Evolutionary conservation across 2,329 filamentous ascomycete species (phyloP).

Genomic region (Colletotrichum cuscutae): DNA sequence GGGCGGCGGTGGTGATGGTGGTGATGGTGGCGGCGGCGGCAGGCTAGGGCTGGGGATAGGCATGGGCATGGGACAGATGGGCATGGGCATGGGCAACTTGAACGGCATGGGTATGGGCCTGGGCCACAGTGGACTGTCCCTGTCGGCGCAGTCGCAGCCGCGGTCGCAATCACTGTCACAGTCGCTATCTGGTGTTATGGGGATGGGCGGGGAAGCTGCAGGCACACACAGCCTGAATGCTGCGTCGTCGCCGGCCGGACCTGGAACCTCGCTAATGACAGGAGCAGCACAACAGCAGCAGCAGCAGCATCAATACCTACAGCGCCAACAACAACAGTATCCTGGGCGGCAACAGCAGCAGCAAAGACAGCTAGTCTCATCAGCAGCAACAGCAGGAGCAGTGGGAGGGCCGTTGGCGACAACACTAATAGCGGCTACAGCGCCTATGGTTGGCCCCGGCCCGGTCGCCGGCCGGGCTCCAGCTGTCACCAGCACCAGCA

Average conservation of each 20-base stretch:
- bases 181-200: constrained; percentile 3
- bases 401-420: not conserved
- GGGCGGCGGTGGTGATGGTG: not conserved
- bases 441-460: not conserved
- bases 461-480: not conserved
- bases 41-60: not conserved
- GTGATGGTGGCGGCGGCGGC: not conserved
- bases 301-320: not conserved
- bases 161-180: constrained; percentile 28
- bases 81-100: too few relatives aligned
- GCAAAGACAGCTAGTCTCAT: not conserved
- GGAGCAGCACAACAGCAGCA: not conserved
- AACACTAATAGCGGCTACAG: not conserved
- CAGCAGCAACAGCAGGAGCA: not conserved
- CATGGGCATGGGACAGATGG: not conserved
- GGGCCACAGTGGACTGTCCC: not conserved
- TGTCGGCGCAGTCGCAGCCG: constrained; percentile 9
- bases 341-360: constrained; percentile 13
- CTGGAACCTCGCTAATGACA: constrained; percentile 21
- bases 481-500: not conserved
- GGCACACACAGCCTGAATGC: not conserved
- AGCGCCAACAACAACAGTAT: not conserved
- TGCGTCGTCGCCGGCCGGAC: not conserved
- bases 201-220: constrained; percentile 19
- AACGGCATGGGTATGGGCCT: not conserved